Percentiles rank a stretch among this genome's conserved stretches.
Conservation (phyloP, 495 filamentous ascomycete species). For the Mycothermus thermophilus region DNA sequence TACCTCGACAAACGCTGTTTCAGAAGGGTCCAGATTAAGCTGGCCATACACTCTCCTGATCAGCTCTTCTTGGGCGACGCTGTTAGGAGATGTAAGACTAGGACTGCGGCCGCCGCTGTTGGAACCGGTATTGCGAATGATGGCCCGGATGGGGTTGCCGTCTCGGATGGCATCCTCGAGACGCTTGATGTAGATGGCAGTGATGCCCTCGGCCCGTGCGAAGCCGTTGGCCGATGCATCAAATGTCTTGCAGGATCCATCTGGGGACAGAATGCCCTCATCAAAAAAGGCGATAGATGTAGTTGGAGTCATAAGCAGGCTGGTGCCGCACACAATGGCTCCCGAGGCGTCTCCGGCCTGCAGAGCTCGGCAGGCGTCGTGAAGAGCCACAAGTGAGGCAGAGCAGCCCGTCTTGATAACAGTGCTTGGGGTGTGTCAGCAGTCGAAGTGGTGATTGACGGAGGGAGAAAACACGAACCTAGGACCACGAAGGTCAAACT, state of each 20-base stretch:
- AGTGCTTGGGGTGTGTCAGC: conserved; percentile 13
- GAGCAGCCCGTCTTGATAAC: conserved; percentile 36
- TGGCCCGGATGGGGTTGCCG: conserved; percentile 44
- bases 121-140: conserved; percentile 44
- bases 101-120: conserved; percentile 49
- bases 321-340: conserved; percentile 30
- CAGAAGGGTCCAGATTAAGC: conserved; percentile 1
- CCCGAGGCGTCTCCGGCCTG: conserved; percentile 24
- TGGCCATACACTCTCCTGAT: conserved; percentile 30
- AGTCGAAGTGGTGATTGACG: too few species aligned
- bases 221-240: conserved; percentile 38
- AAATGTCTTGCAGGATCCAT: conserved; percentile 20
- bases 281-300: background rate
- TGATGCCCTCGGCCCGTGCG: conserved; percentile 49
- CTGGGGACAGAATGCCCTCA: conserved; percentile 9
- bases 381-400: conserved; percentile 25
- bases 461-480: too few species aligned
- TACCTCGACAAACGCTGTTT: conserved; percentile 7
- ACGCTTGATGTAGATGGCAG: conserved; percentile 44
- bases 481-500: conserved; percentile 27
- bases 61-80: conserved; percentile 32
- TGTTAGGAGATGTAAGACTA: conserved; percentile 43
- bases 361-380: conserved; percentile 29
- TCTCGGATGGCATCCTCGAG: conserved; percentile 43
- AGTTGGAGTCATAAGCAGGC: conserved; percentile 11